Evolutionary conservation across 1,284 basidiomycete genomes (phyloP).

Genomic region (Cutaneotrichosporon sp.): DNA sequence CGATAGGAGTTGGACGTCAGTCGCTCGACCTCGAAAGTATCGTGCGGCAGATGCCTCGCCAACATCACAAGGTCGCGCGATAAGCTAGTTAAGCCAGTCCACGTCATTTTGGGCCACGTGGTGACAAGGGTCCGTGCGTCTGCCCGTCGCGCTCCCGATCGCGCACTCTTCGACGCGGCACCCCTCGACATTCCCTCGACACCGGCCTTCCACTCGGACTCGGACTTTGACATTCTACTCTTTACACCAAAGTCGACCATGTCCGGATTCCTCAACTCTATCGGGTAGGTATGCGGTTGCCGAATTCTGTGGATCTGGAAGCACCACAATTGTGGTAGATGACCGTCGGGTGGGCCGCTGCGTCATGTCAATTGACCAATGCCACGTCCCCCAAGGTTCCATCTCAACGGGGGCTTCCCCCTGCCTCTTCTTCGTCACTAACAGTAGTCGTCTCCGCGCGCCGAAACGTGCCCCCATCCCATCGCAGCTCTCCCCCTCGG

Average conservation of each 20-base stretch:
- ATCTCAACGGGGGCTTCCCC: not conserved
- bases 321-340: not conserved
- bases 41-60: no score
- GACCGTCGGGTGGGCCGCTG: not conserved
- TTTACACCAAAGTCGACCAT: conserved; percentile 21
- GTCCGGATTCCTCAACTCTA: conserved; percentile 47
- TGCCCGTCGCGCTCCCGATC: not conserved
- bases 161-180: no score
- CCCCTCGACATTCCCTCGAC: no score
- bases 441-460: conserved; percentile 42
- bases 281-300: conserved; percentile 32
- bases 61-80: no score
- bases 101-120: conserved; percentile 1
- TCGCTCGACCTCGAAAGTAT: no score
- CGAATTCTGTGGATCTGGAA: not conserved
- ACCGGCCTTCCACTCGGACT: not conserved
- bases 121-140: no score
- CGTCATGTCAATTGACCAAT: not conserved
- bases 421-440: no score
- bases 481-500: conserved; percentile 21
- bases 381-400: not conserved
- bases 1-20: no score
- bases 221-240: not conserved
- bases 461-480: conserved; percentile 41
- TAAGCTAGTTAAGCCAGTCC: no score